Base-by-base conservation (phyloP, 768 basidiomycete species). In the Amanita exitialis region DNA sequence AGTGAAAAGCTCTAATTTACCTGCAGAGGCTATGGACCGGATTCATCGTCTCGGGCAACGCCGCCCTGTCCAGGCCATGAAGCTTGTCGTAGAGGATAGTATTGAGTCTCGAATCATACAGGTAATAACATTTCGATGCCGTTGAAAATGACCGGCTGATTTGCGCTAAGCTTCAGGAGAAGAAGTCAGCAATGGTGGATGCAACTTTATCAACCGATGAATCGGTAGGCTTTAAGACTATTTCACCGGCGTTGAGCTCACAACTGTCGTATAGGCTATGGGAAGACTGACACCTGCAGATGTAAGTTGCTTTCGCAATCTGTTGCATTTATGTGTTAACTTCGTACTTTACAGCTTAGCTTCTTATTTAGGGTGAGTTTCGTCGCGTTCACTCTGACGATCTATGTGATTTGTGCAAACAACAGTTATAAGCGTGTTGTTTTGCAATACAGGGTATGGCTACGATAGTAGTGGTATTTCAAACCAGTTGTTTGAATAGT, bases 31-130 rank as follows among this genome's bases (percentile, higher is more conserved):
- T 2, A 97, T 95, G 92, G 93, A 95, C 64, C 88, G 94, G 49
- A 96, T 97, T 54, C 94, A 97, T 69, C 85, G 93, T 53, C 73
- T 96, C 38, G 94, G 94, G n/a, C 93, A 98, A 66, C 85, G 82
- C 56, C 79, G 95, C 20, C 94, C 95, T 6, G 90, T 99, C 42
- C 79, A 87, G 58, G 92, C 92, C 13, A 90, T 91, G 65, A 95
- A 98, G 60, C 74, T 98, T 7, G 87, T 97, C 15, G 78, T 97
- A 38, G 93, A 98, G 66, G 94, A 99, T 63, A 90, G 89, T 53
- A 98, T 99, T 55, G 96, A 99, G 64, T 86, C 84, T 59, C 83
- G 92, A 54, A 98, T 99, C 52, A 77, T 99, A 15, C 90, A 95
- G 67, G 81, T 85, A 44, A 45, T 69, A 52, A 3, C 46, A 43